phyloP scores from a whole-genome alignment of 306 rosid species.

The Boehmeria nivea region DNA sequence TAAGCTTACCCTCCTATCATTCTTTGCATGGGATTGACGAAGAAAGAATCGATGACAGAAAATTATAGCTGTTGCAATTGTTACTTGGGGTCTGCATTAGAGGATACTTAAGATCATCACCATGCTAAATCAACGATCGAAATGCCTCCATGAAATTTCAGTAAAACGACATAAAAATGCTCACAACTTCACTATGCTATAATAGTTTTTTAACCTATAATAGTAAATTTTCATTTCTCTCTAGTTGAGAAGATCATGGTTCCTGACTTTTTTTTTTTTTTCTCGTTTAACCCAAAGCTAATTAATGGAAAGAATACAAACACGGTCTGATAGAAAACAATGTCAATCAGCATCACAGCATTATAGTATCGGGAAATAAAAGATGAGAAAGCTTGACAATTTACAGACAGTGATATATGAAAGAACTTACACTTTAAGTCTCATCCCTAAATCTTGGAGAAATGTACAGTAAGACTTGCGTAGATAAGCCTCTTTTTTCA shows the following conservation, averaged over 20 bases:
- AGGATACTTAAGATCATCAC: slow-evolving; percentile 11
- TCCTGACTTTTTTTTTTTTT: neutral
- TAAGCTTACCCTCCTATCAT: slow-evolving; percentile 90
- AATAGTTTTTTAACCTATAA: no score
- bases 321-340: no score
- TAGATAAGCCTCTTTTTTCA: slow-evolving; percentile 85
- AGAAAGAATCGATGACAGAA: slow-evolving; percentile 96
- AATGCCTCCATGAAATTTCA: neutral
- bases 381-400: neutral
- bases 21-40: slow-evolving; percentile 93
- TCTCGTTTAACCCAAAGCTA: slow-evolving; percentile 5
- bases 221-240: no score
- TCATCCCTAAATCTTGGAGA: slow-evolving; percentile 93
- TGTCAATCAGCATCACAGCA: no score
- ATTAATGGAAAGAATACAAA: neutral
- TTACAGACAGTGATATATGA: neutral
- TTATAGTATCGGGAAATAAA: neutral
- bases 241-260: neutral
- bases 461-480: slow-evolving; percentile 92
- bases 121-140: slow-evolving; percentile 8
- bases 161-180: neutral
- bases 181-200: no score
- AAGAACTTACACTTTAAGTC: slow-evolving; percentile 86
- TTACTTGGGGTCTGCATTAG: slow-evolving; percentile 89
- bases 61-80: slow-evolving; percentile 94